Percentiles rank a stretch among this genome's conserved stretches.
Conservation (phyloP, 192 early-diverging fungal genomes). For the Phlyctochytrium planicorne region DNA sequence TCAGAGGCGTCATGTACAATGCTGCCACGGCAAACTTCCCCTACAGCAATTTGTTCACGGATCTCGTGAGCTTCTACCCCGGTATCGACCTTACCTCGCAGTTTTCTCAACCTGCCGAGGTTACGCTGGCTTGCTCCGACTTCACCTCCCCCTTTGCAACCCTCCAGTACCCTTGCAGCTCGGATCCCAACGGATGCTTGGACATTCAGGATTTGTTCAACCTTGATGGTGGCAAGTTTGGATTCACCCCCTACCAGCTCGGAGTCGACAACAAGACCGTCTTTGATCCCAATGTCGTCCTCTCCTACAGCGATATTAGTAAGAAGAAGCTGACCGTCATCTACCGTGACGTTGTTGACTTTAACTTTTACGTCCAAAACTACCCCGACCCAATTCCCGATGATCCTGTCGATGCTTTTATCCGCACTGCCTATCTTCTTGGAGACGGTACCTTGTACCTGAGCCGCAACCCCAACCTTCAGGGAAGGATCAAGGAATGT, state of each 20-base stretch:
- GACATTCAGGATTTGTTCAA: slow-evolving; percentile 10
- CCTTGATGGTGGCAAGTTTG: not conserved
- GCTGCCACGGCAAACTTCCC: not conserved
- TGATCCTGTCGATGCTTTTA: slow-evolving; percentile 38
- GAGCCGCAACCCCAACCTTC: not conserved
- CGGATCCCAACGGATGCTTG: slow-evolving; percentile 2
- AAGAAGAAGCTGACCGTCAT: slow-evolving; percentile 16
- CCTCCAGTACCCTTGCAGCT: slow-evolving; percentile 16
- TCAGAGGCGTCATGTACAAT: slow-evolving; percentile 23
- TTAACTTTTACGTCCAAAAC: slow-evolving; percentile 18
- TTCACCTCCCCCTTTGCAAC: slow-evolving; percentile 22
- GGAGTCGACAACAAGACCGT: slow-evolving; percentile 31
- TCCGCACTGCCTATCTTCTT: slow-evolving; percentile 64
- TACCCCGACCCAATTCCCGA: not conserved
- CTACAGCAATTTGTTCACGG: not conserved
- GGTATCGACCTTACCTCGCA: slow-evolving; percentile 21
- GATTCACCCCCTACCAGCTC: slow-evolving; percentile 4
- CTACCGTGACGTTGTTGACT: slow-evolving; percentile 22
- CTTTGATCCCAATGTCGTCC: slow-evolving; percentile 23
- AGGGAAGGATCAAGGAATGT: slow-evolving; percentile 23
- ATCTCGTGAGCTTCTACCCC: not conserved
- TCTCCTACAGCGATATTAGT: slow-evolving; percentile 27
- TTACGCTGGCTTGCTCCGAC: slow-evolving; percentile 1
- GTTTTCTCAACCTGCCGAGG: slow-evolving; percentile 9
- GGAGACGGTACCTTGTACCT: slow-evolving; percentile 59